Conservation (phyloP, 1,284 basidiomycete species). For the Tilletia caries region DNA sequence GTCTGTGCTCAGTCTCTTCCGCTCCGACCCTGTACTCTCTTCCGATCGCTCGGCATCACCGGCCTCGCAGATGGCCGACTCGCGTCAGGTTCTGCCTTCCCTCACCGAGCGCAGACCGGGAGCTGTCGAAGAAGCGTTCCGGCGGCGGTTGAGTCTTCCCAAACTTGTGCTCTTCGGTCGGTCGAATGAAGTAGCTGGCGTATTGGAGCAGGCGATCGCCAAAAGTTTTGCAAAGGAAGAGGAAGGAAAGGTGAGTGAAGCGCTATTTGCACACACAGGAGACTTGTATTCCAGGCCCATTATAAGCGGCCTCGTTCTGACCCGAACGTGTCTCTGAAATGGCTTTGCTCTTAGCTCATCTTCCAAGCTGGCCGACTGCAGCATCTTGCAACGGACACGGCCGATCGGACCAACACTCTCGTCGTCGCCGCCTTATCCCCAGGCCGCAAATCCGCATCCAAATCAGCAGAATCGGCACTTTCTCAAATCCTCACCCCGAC, state of each 20-base stretch:
- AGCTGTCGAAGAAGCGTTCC: background rate
- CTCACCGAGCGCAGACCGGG: slow-evolving; percentile 2
- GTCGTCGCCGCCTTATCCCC: background rate
- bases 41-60: slow-evolving; percentile 5
- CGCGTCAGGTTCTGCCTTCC: background rate
- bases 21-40: background rate
- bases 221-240: slow-evolving; percentile 11
- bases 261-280: too few relatives aligned
- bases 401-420: background rate
- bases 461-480: background rate
- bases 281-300: too few relatives aligned
- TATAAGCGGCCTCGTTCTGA: too few relatives aligned
- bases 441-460: background rate
- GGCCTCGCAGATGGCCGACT: background rate
- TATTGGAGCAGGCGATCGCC: slow-evolving; percentile 3
- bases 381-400: background rate
- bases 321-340: background rate
- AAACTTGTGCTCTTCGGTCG: slow-evolving; percentile 5
- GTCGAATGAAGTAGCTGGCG: background rate
- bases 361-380: slow-evolving; percentile 4
- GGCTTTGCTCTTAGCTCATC: background rate
- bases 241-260: slow-evolving; percentile 5
- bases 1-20: background rate
- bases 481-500: background rate
- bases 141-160: background rate